phyloP scores from a whole-genome alignment of 1,284 basidiomycete genomes.

The Apiotrichum montevideense region DNA sequence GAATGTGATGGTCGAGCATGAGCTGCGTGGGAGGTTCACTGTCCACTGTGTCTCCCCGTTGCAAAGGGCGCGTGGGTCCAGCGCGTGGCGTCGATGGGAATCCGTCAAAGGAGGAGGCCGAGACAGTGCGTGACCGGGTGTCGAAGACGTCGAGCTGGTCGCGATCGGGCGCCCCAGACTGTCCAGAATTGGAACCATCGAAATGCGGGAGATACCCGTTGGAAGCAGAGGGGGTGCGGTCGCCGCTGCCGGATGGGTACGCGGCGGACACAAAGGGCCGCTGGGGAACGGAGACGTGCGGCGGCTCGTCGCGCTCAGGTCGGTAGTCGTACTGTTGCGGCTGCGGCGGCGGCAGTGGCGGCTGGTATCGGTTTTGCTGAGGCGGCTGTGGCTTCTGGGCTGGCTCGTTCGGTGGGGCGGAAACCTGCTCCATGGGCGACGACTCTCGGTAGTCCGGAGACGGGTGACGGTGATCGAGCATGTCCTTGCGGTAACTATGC shows the following conservation, averaged over 20 bases:
- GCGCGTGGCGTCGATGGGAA: neutral
- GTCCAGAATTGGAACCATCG: neutral
- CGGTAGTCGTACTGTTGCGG: too few species aligned
- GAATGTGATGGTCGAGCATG: neutral
- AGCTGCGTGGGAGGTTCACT: neutral
- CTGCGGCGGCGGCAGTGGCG: too few species aligned
- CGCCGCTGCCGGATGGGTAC: neutral
- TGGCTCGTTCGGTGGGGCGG: too few species aligned
- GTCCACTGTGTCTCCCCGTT: neutral
- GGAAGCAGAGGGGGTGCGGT: neutral
- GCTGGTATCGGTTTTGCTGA: too few species aligned
- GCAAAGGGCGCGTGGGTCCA: neutral
- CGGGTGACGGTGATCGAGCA: neutral
- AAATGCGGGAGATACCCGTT: neutral
- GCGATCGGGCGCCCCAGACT: neutral
- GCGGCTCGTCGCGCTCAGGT: neutral
- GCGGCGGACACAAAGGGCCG: neutral
- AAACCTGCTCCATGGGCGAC: too few species aligned
- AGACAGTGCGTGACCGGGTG: neutral
- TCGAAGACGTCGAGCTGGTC: neutral
- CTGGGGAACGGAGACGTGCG: neutral
- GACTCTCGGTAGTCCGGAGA: too few species aligned
- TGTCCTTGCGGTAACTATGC: neutral
- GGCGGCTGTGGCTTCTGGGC: too few species aligned
- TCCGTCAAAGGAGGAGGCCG: neutral